Evolutionary conservation across 495 filamentous ascomycete species (phyloP).

Genomic region (Xylona heveae): DNA sequence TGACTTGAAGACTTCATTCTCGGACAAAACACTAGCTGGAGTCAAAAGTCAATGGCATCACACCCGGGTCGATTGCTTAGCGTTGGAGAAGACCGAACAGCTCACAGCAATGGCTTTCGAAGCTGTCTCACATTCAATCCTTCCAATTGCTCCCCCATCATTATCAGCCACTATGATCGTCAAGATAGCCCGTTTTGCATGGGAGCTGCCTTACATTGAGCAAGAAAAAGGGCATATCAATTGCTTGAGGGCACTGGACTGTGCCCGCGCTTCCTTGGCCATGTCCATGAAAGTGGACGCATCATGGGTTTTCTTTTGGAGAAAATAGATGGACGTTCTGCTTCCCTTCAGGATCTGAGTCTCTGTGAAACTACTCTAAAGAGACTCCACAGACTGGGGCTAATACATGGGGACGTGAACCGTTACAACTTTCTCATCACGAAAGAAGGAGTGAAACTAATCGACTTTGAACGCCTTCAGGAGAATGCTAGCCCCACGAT

Average conservation of each 20-base stretch:
- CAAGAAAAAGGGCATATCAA: slow-evolving; percentile 12
- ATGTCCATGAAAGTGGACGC: slow-evolving; percentile 15
- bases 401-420: no score
- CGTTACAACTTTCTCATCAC: no score
- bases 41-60: slow-evolving; percentile 6
- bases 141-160: no score
- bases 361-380: no score
- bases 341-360: no score
- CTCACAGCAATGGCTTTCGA: slow-evolving; percentile 8
- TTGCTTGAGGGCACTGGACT: slow-evolving; percentile 9
- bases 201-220: no score
- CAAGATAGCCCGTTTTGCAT: slow-evolving; percentile 7
- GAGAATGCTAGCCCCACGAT: slow-evolving; percentile 2
- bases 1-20: slow-evolving; percentile 5
- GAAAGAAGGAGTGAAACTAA: no score
- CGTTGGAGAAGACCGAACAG: slow-evolving; percentile 6
- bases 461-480: neutral
- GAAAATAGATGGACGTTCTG: no score
- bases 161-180: slow-evolving; percentile 2
- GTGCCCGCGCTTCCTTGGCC: slow-evolving; percentile 15
- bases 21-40: slow-evolving; percentile 4
- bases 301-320: slow-evolving; percentile 18
- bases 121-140: slow-evolving; percentile 4
- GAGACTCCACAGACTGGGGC: no score
- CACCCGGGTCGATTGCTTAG: slow-evolving; percentile 5